A percentile compares a stretch with the other conserved stretches of the same genome.
These are phyloP conservation scores for Rauvolfia tetraphylla DNA, from an alignment of 257 asterid genomes.

Conservation along the genomic window DNA sequence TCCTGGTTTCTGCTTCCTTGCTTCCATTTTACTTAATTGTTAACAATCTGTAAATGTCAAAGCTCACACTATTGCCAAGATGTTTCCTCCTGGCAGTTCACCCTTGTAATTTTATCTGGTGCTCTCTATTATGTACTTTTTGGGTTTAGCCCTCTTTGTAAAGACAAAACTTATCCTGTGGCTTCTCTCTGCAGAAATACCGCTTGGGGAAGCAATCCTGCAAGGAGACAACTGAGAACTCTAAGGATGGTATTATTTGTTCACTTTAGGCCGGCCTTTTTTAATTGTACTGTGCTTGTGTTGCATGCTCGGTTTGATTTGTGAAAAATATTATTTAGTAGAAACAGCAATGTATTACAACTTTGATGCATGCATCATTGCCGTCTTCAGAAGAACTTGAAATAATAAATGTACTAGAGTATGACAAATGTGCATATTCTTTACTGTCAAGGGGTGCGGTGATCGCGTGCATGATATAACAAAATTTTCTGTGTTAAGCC, in stretches of 20 bases:
- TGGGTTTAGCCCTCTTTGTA: not conserved
- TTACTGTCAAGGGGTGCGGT: not conserved
- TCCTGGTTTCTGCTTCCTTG: slow-evolving; percentile 4
- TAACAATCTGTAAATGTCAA: not conserved
- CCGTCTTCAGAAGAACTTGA: not conserved
- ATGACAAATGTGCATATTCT: not conserved
- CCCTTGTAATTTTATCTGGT: not conserved
- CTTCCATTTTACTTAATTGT: not conserved
- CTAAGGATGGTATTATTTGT: slow-evolving; percentile 64
- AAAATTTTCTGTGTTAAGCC: not conserved
- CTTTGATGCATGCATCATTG: too few species aligned
- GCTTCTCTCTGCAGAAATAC: slow-evolving; percentile 57
- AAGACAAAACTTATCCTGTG: not conserved
- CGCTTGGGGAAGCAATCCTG: slow-evolving; percentile 80
- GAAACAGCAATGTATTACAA: too few species aligned
- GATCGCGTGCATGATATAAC: not conserved
- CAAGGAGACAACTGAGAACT: slow-evolving; percentile 68
- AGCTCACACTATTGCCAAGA: not conserved
- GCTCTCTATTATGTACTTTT: not conserved
- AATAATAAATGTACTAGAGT: not conserved
- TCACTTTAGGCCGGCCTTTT: not conserved
- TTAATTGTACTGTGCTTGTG: not conserved
- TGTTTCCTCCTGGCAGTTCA: not conserved
- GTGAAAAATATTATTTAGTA: not conserved
- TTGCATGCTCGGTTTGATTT: not conserved